Evolutionary conservation across 345 rosid genomes (phyloP), one percentile per base, ranked within the genome.

Genomic region (Rhodamnia argentea): DNA sequence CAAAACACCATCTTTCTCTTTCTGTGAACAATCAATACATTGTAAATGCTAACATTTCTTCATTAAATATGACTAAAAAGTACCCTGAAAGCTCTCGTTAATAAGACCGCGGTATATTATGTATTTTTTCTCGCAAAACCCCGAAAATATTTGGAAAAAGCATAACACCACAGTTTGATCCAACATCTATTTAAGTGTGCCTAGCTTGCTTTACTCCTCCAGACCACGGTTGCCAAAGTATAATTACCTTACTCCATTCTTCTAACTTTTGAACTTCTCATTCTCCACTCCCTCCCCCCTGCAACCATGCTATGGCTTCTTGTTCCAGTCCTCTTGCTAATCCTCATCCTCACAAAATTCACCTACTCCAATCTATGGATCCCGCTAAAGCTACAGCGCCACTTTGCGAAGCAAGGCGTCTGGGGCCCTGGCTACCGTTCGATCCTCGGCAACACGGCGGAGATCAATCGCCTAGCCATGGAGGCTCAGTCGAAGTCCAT

Each of bases 401-500:
- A 94, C 88, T 96, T 96, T 92, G 86, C 83, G 13, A 84, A 60
- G 23, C 95, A 88, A 85, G 87, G 91, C 51, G 78, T 96, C 57
- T 44, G 14, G 0, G 99, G 98, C 55, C 98, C 97, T 52, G 87
- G 89, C 64, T 92, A 91, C 94, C 91, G 88, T 11, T 87, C 90
- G 18, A 90, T 95, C 88, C 52, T 90, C 26, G 98, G 99, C 50
- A 97, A 94, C 94, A 75, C 92, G 0, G 51, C 83, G 4, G 97
- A 96, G 87, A 89, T 93, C 59, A 89, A 90, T 52, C 87, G 90
- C 27, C 85, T 89, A 57, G 86, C 74, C 64, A 83, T 55, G 16
- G 92, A 91, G 82, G 94, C 92, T n/a, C 90, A 84, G 62, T 86
- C 90, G 8, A 94, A 90, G 91, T 84, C 98, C 40, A 86, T 88